Percentiles rank a stretch among this genome's conserved stretches.
These are phyloP conservation scores for Triticum dicoccoides DNA, from an alignment of 176 grass and related monocot genomes.

Conservation along the genomic window DNA sequence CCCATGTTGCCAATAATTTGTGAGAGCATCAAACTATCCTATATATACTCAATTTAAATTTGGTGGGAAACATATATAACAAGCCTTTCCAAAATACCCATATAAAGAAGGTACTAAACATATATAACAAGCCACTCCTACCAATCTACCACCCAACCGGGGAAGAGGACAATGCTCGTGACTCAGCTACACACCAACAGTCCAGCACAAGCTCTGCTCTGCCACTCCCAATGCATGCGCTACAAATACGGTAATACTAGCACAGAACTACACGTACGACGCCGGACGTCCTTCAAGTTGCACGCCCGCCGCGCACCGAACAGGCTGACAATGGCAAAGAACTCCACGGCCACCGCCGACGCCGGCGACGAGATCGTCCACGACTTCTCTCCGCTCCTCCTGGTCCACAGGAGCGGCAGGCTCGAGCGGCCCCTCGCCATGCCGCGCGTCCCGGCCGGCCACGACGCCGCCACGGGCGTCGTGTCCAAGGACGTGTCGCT, in stretches of 20 bases:
- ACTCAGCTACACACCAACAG: constrained; percentile 20
- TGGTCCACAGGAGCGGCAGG: constrained; percentile 45
- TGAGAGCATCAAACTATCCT: too few relatives aligned
- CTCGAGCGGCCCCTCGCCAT: constrained; percentile 34
- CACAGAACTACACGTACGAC: not conserved
- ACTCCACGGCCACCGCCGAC: not conserved
- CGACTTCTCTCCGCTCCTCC: constrained; percentile 45
- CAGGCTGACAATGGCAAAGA: not conserved
- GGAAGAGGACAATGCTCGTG: not conserved
- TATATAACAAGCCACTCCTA: not conserved
- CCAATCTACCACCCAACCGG: not conserved
- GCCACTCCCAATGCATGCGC: too few relatives aligned
- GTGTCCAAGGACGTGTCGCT: constrained; percentile 51
- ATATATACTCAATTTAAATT: too few relatives aligned
- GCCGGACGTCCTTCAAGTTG: not conserved
- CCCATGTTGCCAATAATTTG: too few relatives aligned
- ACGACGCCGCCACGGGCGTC: constrained; percentile 43
- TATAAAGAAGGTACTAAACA: too few relatives aligned
- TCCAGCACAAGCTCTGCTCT: not conserved
- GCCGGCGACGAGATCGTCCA: constrained; percentile 24
- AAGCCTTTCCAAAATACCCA: too few relatives aligned
- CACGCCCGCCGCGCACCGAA: not conserved
- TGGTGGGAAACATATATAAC: too few relatives aligned
- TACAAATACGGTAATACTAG: not conserved
- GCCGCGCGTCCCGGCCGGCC: constrained; percentile 12